phyloP scores from a whole-genome alignment of 306 rosid species.

The Acmispon strigosus region DNA sequence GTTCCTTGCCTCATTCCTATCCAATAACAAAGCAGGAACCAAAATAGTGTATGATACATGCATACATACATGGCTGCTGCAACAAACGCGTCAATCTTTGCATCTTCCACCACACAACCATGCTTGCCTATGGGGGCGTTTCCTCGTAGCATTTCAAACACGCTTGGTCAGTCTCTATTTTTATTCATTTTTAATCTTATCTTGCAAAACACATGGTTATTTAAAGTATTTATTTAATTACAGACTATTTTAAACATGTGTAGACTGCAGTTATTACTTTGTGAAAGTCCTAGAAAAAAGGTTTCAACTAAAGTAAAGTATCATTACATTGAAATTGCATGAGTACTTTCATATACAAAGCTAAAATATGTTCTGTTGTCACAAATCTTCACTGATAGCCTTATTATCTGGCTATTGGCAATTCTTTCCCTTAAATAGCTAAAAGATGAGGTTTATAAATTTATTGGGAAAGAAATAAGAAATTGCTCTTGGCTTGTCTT shows the following conservation, averaged over 20 bases:
- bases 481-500: background rate
- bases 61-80: conserved; percentile 27
- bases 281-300: background rate
- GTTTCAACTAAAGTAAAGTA: background rate
- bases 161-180: conserved; percentile 44
- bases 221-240: no score
- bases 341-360: no score
- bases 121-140: conserved; percentile 27
- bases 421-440: background rate
- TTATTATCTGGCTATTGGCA: no score
- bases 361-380: background rate
- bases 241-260: background rate
- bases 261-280: background rate
- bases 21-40: conserved; percentile 3
- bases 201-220: background rate
- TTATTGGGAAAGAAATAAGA: background rate
- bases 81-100: conserved; percentile 45
- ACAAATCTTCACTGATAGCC: background rate
- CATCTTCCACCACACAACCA: conserved; percentile 49
- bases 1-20: background rate
- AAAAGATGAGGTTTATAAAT: no score
- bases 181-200: background rate
- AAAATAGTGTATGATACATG: conserved; percentile 34
- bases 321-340: no score
- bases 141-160: conserved; percentile 22